Base-by-base conservation (phyloP, 768 basidiomycete species). In the Candolleomyces aberdarensis region DNA sequence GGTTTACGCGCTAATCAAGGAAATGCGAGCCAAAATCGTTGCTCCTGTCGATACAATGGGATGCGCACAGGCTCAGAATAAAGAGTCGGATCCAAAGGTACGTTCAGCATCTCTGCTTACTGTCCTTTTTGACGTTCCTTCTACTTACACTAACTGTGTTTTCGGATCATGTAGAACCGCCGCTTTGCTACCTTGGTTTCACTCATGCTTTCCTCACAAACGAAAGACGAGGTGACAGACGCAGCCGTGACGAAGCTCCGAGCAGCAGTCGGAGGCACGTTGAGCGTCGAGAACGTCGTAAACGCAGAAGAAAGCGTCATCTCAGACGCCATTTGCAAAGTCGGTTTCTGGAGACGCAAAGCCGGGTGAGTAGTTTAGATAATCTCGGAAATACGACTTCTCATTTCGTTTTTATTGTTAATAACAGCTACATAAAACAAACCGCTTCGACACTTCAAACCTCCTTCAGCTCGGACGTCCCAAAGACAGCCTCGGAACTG, bases 21-120 rank as follows among this genome's bases (percentile, higher is more conserved):
- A 80, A 55, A 95, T 95, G 92, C 82, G 92, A 19, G 75, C 85
- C 19, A 77, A 77, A 11, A 82, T 88, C 22, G 75, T 83, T 0
- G 95, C 96, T 0, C 94, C 96, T 0, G 96, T 97, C 1, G 96
- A 98, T 68, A 91, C 88, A 0, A 92, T 95, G 92, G 93, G 94
- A 1, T 93, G 93, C 66, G 85, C 91, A 53, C 81, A 81, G 59
- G 88, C 89, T 0, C 87, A 91, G 61, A 67, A 68, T 54, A 79
- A 81, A 47, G 89, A 91, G 66, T 72, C 67, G 8, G 85, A 89
- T 53, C 88, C 88, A 9, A 86, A 84, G 80, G 92, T 89, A 47
- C 41, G 71, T 56, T 14, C 3, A n/a, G n/a, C n/a, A 15, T 13
- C 22, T 32, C 1, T 11, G 3, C 22, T 32, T 13, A 13, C 22